Percentiles rank a stretch among this genome's conserved stretches.
Conservation (phyloP, 495 filamentous ascomycete species). For the Penicillium subrubescens region DNA sequence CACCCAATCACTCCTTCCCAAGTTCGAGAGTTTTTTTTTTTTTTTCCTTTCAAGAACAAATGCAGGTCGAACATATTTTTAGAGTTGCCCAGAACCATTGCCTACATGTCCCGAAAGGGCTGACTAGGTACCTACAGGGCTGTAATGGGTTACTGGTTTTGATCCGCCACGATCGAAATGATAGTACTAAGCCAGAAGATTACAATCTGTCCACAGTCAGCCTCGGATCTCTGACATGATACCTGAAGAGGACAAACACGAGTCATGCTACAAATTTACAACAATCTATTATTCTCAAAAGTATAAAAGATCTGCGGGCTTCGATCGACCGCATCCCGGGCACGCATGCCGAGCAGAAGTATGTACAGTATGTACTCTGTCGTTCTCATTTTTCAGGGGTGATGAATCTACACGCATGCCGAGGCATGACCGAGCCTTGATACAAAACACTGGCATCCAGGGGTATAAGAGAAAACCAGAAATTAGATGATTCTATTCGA, state of each 20-base stretch:
- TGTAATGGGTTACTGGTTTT: not conserved
- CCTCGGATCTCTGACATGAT: not conserved
- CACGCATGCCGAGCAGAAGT: not conserved
- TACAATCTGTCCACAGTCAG: not conserved
- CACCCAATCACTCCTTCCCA: conserved; percentile 6
- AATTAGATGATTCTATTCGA: no score
- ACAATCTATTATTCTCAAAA: not conserved
- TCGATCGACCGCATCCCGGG: conserved; percentile 5
- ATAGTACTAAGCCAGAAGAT: not conserved
- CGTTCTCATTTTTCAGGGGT: conserved; percentile 5
- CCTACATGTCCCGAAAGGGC: not conserved
- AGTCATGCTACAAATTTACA: not conserved
- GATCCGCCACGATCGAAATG: not conserved
- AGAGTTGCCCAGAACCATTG: conserved; percentile 3
- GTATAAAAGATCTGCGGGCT: conserved; percentile 7
- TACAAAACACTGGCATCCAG: not conserved
- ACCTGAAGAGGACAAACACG: not conserved
- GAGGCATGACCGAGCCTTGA: not conserved
- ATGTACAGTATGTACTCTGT: not conserved
- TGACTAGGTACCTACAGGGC: not conserved
- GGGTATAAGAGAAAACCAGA: no score
- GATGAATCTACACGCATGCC: not conserved
- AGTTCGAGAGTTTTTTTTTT: conserved; percentile 3
- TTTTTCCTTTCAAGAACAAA: not conserved
- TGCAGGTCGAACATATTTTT: conserved; percentile 1